A percentile compares a stretch with the other conserved stretches of the same genome.
These are phyloP conservation scores for Pythium coloratum DNA, from an alignment of 352 stramenopile species.

Conservation along the genomic window DNA sequence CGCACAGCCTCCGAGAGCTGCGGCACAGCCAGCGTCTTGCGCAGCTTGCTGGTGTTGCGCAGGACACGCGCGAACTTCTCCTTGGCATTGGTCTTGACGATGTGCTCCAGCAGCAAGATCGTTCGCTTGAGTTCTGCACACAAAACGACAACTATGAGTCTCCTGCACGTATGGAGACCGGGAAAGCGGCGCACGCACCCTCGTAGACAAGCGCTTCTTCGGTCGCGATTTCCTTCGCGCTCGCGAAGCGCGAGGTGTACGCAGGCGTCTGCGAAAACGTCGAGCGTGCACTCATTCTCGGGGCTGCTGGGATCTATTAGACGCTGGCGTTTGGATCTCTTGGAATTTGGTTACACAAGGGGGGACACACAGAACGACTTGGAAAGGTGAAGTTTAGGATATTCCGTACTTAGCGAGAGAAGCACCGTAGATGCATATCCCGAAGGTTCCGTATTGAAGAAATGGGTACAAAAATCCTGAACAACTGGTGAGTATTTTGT, in stretches of 20 bases:
- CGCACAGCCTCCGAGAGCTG: conserved; percentile 62
- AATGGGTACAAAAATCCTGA: too few species aligned
- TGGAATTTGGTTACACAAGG: conserved; percentile 1
- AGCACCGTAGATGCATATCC: not conserved
- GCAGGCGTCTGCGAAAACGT: conserved; percentile 77
- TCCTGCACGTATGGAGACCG: not conserved
- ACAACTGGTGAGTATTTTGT: too few species aligned
- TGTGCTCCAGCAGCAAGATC: conserved; percentile 65
- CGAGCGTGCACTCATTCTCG: conserved; percentile 65
- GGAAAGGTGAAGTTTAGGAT: conserved; percentile 25
- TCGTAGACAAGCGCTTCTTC: conserved; percentile 71
- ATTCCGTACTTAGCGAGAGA: conserved; percentile 22
- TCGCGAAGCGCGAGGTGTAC: conserved; percentile 43
- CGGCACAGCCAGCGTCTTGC: conserved; percentile 65
- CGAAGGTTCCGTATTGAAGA: too few species aligned
- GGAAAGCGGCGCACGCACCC: conserved; percentile 18
- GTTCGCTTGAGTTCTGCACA: conserved; percentile 71
- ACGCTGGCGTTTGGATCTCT: conserved; percentile 12
- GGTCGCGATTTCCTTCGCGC: conserved; percentile 46
- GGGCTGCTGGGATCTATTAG: conserved; percentile 1
- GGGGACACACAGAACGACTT: conserved; percentile 5
- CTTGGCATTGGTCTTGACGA: conserved; percentile 85
- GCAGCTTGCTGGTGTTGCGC: conserved; percentile 77
- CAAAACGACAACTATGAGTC: not conserved
- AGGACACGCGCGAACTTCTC: conserved; percentile 83